phyloP scores from a whole-genome alignment of 352 stramenopile species.

The Phytophthora crassamura region DNA sequence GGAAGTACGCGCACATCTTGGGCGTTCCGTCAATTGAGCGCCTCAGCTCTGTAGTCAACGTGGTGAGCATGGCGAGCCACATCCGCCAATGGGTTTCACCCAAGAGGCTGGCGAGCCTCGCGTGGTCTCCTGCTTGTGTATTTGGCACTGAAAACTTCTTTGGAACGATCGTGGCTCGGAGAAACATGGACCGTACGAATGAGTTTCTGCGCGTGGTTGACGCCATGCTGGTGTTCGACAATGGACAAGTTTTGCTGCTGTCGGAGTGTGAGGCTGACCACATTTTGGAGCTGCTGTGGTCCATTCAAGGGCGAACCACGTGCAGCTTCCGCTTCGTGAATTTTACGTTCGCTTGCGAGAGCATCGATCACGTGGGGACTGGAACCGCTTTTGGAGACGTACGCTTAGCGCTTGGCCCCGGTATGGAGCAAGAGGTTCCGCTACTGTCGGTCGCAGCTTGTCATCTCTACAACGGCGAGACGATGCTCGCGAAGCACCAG shows the following conservation, averaged over 20 bases:
- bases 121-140: conserved; percentile 34
- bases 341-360: conserved; percentile 30
- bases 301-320: background rate
- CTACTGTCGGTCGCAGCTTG: conserved; percentile 22
- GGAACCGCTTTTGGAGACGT: conserved; percentile 9
- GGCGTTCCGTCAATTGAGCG: conserved; percentile 5
- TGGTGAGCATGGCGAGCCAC: background rate
- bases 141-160: conserved; percentile 64
- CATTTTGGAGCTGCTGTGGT: conserved; percentile 31
- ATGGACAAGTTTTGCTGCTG: conserved; percentile 36
- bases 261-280: conserved; percentile 39
- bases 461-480: conserved; percentile 47
- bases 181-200: background rate
- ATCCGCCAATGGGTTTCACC: conserved; percentile 1
- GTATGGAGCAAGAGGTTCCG: conserved; percentile 12
- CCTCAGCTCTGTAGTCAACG: conserved; percentile 7
- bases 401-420: conserved; percentile 12
- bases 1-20: conserved; percentile 20
- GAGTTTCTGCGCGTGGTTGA: conserved; percentile 38
- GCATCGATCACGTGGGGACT: conserved; percentile 11
- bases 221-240: conserved; percentile 39
- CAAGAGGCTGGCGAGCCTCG: conserved; percentile 21
- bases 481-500: conserved; percentile 29
- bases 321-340: conserved; percentile 13
- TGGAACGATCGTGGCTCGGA: conserved; percentile 12